Base-by-base conservation (phyloP, 768 basidiomycete genomes). In the Mrakia gelida region DNA sequence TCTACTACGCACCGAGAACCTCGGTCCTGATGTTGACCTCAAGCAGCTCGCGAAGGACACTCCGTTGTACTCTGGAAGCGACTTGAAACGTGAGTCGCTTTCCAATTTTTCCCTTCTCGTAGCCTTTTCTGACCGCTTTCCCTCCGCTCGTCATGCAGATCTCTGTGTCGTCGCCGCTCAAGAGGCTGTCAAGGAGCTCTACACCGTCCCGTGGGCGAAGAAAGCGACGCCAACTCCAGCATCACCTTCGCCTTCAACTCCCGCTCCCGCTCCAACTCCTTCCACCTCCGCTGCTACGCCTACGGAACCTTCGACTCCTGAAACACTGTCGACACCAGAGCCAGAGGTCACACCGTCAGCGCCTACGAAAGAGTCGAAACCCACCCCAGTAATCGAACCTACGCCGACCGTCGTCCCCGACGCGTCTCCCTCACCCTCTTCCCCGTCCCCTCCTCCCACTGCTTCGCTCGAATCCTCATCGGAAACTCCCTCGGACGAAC, bases 91-190 rank as follows among this genome's bases (percentile, higher is more conserved):
- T 96, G 78, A 82, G 92, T 86, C 56, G 49, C 34, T 34, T 54
- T 62, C 34, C 34, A 23, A 32, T 67, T 49, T 43, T 28, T 70
- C 62, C 52, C 81, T 41, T 54, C 76, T 32, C 28, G 18, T 67
- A 30, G 61, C 28, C 45, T 32, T 41, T 23, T 73, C 67, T 73
- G 34, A 74, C 38, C 56, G 68, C 68, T 21, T 10, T 41, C 67
- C 21, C 6, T 18, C 1, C 79, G 38, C 38, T 38, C 38, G 38
- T 81, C 49, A 9, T 52, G 11, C 15, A 97, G 95, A 98, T 85
- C 85, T 97, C 30, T 95, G 94, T 83, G 95, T 98, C 38, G 90
- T 92, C 73, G 94, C 95, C 34, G 95, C 95, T 23, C 86, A 97
- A 76, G 92, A 94, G 81, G 91, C 94, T 6, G 91, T 97, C 73